Percentiles rank a stretch among this genome's conserved stretches.
phyloP scores from a whole-genome alignment of 202 grass and related monocot genomes.

The Dendrocalamus latiflorus region DNA sequence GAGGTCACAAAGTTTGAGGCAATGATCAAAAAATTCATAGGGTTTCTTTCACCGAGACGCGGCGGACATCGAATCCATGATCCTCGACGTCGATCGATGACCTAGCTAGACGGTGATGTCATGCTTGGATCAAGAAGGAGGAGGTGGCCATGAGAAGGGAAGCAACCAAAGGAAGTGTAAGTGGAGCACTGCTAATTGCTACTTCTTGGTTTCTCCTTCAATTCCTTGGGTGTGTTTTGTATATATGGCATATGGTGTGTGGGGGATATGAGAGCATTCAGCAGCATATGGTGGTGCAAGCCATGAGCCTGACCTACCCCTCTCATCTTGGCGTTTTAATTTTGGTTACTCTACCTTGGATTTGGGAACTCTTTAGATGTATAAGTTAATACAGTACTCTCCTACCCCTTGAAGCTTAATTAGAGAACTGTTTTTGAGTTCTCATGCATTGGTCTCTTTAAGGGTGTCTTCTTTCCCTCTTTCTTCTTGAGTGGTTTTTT shows the following conservation, averaged over 20 bases:
- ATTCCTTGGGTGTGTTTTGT: constrained; percentile 35
- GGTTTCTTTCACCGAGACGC: constrained; percentile 16
- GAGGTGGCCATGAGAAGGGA: constrained; percentile 6
- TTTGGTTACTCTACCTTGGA: constrained; percentile 40
- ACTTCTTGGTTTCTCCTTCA: constrained; percentile 23
- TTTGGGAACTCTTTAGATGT: constrained; percentile 43
- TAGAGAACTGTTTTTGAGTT: constrained; percentile 69
- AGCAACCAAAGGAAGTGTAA: constrained; percentile 41
- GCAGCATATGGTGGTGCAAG: constrained; percentile 48
- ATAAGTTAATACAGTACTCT: constrained; percentile 48
- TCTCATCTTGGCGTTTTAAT: constrained; percentile 41
- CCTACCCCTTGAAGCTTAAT: constrained; percentile 36
- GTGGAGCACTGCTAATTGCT: constrained; percentile 41
- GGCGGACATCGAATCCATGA: not conserved
- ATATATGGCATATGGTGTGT: constrained; percentile 52
- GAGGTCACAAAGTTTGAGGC: constrained; percentile 21
- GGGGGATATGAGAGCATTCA: constrained; percentile 33
- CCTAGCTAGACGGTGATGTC: not conserved
- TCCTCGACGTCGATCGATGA: not conserved
- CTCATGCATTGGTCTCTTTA: constrained; percentile 32
- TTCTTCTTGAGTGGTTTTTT: constrained; percentile 29
- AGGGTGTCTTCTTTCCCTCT: constrained; percentile 20
- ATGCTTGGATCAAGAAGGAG: not conserved
- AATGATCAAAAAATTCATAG: not conserved
- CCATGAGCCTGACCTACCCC: too few species aligned